Percentiles rank a stretch among this genome's conserved stretches.
phyloP scores from a whole-genome alignment of 139 green algal genomes.

The Chlorella sp. region DNA sequence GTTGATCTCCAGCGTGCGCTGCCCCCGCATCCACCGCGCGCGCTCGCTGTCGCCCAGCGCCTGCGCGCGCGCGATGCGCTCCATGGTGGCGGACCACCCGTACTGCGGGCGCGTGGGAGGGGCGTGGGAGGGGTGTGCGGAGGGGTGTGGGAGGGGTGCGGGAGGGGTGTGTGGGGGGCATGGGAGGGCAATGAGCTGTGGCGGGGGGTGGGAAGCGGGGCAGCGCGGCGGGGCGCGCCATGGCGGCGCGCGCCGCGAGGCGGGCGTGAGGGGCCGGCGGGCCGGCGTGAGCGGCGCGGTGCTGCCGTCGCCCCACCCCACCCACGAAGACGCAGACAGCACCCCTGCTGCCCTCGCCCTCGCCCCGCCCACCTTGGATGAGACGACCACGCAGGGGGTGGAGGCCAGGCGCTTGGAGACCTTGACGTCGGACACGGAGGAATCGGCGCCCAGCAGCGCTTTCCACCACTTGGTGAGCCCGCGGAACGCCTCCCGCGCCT shows the following conservation, averaged over 20 bases:
- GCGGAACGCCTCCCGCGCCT: conserved; percentile 87
- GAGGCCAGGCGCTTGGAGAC: conserved; percentile 80
- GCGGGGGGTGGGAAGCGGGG: too few species aligned
- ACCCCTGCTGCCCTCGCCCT: too few species aligned
- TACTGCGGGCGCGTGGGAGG: conserved; percentile 52
- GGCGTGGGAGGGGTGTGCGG: not conserved
- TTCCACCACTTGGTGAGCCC: conserved; percentile 95
- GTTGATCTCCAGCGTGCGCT: conserved; percentile 96
- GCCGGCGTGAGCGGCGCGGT: too few species aligned
- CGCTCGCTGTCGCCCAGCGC: conserved; percentile 31
- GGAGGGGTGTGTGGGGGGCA: too few species aligned
- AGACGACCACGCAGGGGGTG: conserved; percentile 92
- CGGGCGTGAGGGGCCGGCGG: too few species aligned
- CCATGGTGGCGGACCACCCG: conserved; percentile 97
- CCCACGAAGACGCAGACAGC: too few species aligned
- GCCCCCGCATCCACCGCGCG: conserved; percentile 42
- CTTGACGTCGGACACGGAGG: conserved; percentile 69
- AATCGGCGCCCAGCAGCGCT: conserved; percentile 61
- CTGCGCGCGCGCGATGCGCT: conserved; percentile 89
- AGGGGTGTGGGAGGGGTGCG: too few species aligned
- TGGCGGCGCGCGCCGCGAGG: too few species aligned
- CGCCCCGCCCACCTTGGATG: conserved; percentile 68
- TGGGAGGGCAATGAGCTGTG: too few species aligned
- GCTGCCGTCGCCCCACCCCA: too few species aligned
- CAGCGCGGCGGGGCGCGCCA: too few species aligned